Conservation (phyloP, 345 rosid species). For the Moringa oleifera region DNA sequence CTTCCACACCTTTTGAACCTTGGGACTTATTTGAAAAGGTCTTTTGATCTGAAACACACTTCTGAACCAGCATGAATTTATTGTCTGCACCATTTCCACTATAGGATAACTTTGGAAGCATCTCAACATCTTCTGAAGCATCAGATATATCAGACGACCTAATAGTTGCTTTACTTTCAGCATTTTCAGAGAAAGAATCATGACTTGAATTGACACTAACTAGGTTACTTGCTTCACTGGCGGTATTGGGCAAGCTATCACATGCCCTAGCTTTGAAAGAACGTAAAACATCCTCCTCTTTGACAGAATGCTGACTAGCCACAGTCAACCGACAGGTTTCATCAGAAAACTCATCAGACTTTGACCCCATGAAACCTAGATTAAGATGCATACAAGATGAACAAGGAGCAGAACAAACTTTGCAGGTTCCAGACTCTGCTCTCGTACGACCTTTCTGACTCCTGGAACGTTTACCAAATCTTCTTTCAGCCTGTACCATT, state of each 20-base stretch:
- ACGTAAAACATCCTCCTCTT: slow-evolving; percentile 37
- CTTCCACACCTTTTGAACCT: slow-evolving; percentile 38
- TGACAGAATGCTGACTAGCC: slow-evolving; percentile 54
- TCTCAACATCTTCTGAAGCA: slow-evolving; percentile 33
- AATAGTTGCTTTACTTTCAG: slow-evolving; percentile 48
- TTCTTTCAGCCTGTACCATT: slow-evolving; percentile 30
- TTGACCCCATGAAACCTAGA: slow-evolving; percentile 42
- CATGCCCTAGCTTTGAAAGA: slow-evolving; percentile 22
- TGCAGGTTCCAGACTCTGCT: slow-evolving; percentile 75
- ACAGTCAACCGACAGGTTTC: slow-evolving; percentile 48
- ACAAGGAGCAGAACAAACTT: slow-evolving; percentile 77
- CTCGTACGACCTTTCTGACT: slow-evolving; percentile 35
- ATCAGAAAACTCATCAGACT: slow-evolving; percentile 57
- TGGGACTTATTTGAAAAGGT: slow-evolving; percentile 22
- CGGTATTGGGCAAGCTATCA: slow-evolving; percentile 32
- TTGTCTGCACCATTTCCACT: slow-evolving; percentile 26
- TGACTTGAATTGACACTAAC: slow-evolving; percentile 41
- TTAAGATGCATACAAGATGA: slow-evolving; percentile 75
- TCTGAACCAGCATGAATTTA: slow-evolving; percentile 28
- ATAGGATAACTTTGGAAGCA: slow-evolving; percentile 25
- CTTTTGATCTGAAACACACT: slow-evolving; percentile 30
- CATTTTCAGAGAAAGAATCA: slow-evolving; percentile 56
- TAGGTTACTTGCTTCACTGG: slow-evolving; percentile 61
- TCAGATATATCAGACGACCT: slow-evolving; percentile 38
- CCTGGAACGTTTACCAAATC: slow-evolving; percentile 34